Evolutionary conservation across 805 yeast species (phyloP), one percentile per base, ranked within the genome.

Genomic region (Ogataea glucozyma): DNA sequence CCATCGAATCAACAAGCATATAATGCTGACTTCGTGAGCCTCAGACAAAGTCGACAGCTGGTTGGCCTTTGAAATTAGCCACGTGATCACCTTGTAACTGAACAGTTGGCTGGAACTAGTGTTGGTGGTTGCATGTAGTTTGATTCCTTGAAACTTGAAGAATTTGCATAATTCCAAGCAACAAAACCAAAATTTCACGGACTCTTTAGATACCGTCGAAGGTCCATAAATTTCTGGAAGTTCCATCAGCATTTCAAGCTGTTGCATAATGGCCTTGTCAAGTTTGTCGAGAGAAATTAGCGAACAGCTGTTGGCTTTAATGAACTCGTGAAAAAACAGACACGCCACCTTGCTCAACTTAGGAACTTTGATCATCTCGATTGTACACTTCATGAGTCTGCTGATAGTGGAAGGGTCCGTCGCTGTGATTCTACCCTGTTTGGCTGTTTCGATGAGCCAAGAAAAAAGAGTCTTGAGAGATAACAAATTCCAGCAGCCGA

Each of bases 191-290:
- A 83, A 77, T 11, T 56, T 49, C 21, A 78, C 61, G 3, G 84
- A 65, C 36, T 72, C 77, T 31, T 72, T 64, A 35, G 72, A 67
- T 1, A 81, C 40, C 1, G 48, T 18, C 1, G 62, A 54, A 2
- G 93, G 91, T 0, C 91, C 91, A 57, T 75, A 76, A 0, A 81
- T 64, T 33, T 78, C 83, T 0, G 85, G 64, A 5, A 75, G 56
- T 26, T 81, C 84, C 35, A 76, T 62, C 1, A 79, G 40, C 21
- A 73, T 74, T 31, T 73, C 75, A 23, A 81, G 58, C 47, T 75
- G 77, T 32, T 69, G 74, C 4, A 65, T 42, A 7, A 79, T 51
- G 0, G 75, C 58, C 7, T 58, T 57, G 40, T 80, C 85, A 2
- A 61, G 26, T 6, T 40, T 30, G 14, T 43, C 13, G 4, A 55